These are phyloP conservation scores for Aquilaria agallochum DNA, from an alignment of 441 rosid genomes.

Conservation along the genomic window DNA sequence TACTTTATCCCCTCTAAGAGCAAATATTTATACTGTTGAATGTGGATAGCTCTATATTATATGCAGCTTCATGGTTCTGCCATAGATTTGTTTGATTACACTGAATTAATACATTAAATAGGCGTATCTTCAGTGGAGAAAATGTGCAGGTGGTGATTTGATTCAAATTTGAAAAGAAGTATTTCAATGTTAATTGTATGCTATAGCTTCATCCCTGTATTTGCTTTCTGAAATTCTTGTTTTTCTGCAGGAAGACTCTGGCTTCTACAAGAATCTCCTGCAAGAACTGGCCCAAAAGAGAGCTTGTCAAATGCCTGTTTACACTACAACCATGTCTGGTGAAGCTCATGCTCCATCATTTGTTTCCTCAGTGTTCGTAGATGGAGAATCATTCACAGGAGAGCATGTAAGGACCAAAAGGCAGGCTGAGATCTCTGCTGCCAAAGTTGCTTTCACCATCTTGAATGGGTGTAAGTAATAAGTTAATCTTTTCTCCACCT, in stretches of 20 bases:
- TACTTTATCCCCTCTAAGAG: too few relatives aligned
- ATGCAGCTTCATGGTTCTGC: too few relatives aligned
- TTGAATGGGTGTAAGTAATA: constrained; percentile 36
- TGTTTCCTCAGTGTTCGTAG: constrained; percentile 54
- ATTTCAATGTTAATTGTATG: not conserved
- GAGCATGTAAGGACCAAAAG: constrained; percentile 58
- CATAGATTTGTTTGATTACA: too few relatives aligned
- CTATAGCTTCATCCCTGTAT: too few relatives aligned
- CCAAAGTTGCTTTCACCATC: constrained; percentile 57
- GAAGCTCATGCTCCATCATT: constrained; percentile 51
- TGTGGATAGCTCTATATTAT: too few relatives aligned
- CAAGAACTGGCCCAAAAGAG: constrained; percentile 72
- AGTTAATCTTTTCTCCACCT: too few relatives aligned
- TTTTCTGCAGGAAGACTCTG: constrained; percentile 41
- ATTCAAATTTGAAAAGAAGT: not conserved
- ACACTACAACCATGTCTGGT: constrained; percentile 39
- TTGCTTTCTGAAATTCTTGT: not conserved
- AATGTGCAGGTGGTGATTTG: constrained; percentile 1
- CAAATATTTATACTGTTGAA: too few relatives aligned
- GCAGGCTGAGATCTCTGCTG: constrained; percentile 74
- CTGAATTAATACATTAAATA: too few relatives aligned
- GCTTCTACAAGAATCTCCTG: constrained; percentile 61
- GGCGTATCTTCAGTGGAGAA: not conserved
- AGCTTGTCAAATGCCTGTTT: constrained; percentile 42
- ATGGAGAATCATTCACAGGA: constrained; percentile 45